phyloP scores from a whole-genome alignment of 345 rosid species.

The Ceriops tagal region DNA sequence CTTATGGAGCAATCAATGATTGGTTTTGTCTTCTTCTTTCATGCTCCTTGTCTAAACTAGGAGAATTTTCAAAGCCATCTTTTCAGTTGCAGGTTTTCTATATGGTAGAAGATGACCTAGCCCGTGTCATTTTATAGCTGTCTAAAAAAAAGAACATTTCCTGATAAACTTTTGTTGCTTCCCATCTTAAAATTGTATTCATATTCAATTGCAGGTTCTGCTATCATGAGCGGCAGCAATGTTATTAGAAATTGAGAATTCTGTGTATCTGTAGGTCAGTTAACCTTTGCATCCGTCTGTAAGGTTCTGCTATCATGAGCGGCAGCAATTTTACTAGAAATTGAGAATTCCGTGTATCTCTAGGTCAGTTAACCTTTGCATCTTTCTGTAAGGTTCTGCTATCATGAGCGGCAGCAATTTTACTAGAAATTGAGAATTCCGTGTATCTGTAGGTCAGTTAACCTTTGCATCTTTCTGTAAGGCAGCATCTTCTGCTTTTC shows the following conservation, averaged over 20 bases:
- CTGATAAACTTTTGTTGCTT: not conserved
- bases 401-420: not conserved
- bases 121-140: not conserved
- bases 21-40: conserved; percentile 9
- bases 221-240: not conserved
- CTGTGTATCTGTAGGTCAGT: too few relatives aligned
- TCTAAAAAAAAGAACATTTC: not conserved
- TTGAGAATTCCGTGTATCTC: conserved; percentile 2
- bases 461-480: not conserved
- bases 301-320: too few relatives aligned
- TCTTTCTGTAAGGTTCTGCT: not conserved
- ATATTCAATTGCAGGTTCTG: conserved; percentile 11
- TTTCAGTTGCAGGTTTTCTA: conserved; percentile 10
- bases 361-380: conserved; percentile 5
- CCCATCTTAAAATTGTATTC: conserved; percentile 3
- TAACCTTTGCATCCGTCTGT: too few relatives aligned
- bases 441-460: conserved; percentile 2
- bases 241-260: too few relatives aligned
- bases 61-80: conserved; percentile 9
- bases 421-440: conserved; percentile 5
- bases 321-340: not conserved
- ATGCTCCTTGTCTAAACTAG: not conserved
- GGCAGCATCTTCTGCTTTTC: not conserved
- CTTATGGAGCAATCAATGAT: not conserved
- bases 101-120: not conserved